phyloP scores from a whole-genome alignment of 306 rosid species.

The Malus domestica region ASM211411v1 NC_041797.1:35443001-35443500 shows the following conservation, averaged over 20 bases:
- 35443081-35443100: neutral
- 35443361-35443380: no score
- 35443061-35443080: neutral
- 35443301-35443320: no score
- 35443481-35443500: no score
- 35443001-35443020: slow-evolving; percentile 63
- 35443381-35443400: no score
- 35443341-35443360: no score
- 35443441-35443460: no score
- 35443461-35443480: no score
- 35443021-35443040: slow-evolving; percentile 39
- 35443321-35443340: no score
- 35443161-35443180: slow-evolving; percentile 99
- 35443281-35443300: no score
- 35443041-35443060: neutral
- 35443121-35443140: slow-evolving; percentile 13
- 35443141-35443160: slow-evolving; percentile 83
- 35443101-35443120: neutral
- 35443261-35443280: no score
- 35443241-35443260: slow-evolving; percentile 38
- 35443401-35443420: no score
- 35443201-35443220: slow-evolving; percentile 79
- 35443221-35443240: slow-evolving; percentile 64
- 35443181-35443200: slow-evolving; percentile 79
- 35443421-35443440: no score